Evolutionary conservation across 2,329 filamentous ascomycete genomes (phyloP).

Genomic region (Thielaviopsis euricoi): DNA sequence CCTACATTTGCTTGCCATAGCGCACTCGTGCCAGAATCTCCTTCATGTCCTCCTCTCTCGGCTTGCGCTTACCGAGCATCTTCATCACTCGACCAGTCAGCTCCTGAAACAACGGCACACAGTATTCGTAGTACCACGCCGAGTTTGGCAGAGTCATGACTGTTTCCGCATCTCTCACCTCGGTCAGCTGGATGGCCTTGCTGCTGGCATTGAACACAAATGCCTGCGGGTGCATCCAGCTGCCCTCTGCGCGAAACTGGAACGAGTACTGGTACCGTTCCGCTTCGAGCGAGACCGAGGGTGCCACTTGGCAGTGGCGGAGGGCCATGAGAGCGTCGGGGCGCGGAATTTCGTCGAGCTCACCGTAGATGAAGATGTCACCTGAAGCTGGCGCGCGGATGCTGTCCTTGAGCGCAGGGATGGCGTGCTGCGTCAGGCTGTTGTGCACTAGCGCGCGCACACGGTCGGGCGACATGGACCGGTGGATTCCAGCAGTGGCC

Average conservation of each 20-base stretch:
- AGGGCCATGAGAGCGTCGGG: constrained; percentile 31
- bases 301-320: constrained; percentile 34
- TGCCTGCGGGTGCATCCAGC: constrained; percentile 42
- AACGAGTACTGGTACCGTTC: constrained; percentile 42
- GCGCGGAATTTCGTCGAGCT: constrained; percentile 46
- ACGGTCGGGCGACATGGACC: constrained; percentile 26
- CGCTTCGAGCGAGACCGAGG: constrained; percentile 32
- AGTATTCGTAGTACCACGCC: constrained; percentile 46
- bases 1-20: constrained; percentile 26
- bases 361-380: constrained; percentile 43
- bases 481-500: constrained; percentile 28
- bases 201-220: constrained; percentile 38
- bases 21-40: constrained; percentile 25
- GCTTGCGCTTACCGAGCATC: background rate
- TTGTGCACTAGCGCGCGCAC: constrained; percentile 38
- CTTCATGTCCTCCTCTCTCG: background rate
- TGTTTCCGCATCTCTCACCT: constrained; percentile 18
- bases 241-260: constrained; percentile 26
- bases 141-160: constrained; percentile 28
- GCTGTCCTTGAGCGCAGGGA: constrained; percentile 28
- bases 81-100: constrained; percentile 34
- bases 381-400: constrained; percentile 25
- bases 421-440: constrained; percentile 39
- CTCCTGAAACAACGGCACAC: constrained; percentile 39
- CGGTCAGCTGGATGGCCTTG: constrained; percentile 28